Percentiles rank a stretch among this genome's conserved stretches.
Conservation (phyloP, 2,329 filamentous ascomycete species). For the Fusarium guadeloupense region DNA sequence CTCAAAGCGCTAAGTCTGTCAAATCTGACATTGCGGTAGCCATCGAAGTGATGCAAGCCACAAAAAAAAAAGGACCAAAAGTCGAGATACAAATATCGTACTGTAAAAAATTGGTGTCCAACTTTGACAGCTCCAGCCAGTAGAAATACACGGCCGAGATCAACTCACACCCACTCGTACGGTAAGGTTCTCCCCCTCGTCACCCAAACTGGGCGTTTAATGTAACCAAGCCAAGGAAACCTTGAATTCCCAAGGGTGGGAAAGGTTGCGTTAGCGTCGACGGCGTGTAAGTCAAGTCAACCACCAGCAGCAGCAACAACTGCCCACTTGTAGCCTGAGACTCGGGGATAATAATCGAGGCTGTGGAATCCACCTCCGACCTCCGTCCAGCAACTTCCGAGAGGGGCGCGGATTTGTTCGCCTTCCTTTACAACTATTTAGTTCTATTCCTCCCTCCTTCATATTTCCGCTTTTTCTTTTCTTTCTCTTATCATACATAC, state of each 20-base stretch:
- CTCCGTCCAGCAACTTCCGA: constrained; percentile 29
- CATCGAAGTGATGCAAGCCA: not conserved
- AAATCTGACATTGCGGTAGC: not conserved
- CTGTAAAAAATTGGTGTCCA: constrained; percentile 42
- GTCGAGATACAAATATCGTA: constrained; percentile 14
- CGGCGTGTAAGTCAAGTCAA: constrained; percentile 28
- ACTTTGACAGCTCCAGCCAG: constrained; percentile 18
- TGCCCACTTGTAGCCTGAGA: constrained; percentile 18
- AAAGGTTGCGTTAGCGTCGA: constrained; percentile 10
- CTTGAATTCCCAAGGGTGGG: constrained; percentile 24
- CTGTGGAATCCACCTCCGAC: constrained; percentile 9
- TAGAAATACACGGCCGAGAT: constrained; percentile 16
- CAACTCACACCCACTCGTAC: constrained; percentile 14
- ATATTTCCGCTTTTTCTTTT: not conserved
- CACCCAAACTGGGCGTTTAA: constrained; percentile 14
- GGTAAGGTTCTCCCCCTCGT: not conserved
- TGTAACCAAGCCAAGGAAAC: constrained; percentile 26
- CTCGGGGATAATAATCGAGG: constrained; percentile 2
- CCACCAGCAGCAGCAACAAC: constrained; percentile 1
- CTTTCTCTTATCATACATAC: constrained; percentile 3
- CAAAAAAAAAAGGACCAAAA: no score
- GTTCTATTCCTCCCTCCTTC: constrained; percentile 23
- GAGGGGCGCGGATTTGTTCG: constrained; percentile 11
- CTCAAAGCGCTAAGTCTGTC: not conserved
- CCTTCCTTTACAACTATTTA: constrained; percentile 32